Percentiles rank a stretch among this genome's conserved stretches.
phyloP scores from a whole-genome alignment of 75 land plant species.

The Chamaecyparis obtusa region DNA sequence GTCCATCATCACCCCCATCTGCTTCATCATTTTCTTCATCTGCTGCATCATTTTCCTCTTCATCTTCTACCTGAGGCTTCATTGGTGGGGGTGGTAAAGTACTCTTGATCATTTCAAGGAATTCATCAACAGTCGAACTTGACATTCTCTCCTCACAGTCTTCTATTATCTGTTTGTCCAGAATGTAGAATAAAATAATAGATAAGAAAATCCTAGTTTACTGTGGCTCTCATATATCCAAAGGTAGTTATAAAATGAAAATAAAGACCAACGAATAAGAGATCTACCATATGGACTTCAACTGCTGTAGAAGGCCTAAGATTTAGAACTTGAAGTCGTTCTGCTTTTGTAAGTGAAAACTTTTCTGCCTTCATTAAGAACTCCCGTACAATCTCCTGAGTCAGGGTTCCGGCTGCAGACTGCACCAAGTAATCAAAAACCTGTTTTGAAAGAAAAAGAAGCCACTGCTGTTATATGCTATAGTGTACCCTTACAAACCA shows the following conservation, averaged over 20 bases:
- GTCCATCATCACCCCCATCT: neutral
- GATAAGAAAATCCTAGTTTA: neutral
- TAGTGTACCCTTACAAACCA: no score
- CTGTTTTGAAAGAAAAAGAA: no score
- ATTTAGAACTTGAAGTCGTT: conserved; percentile 49
- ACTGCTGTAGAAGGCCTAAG: conserved; percentile 52
- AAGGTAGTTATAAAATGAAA: neutral
- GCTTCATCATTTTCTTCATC: conserved; percentile 14
- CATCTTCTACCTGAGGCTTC: conserved; percentile 10
- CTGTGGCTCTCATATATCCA: neutral
- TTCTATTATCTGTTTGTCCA: conserved; percentile 23
- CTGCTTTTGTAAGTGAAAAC: conserved; percentile 45
- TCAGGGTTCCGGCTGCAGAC: conserved; percentile 54
- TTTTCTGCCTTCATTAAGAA: conserved; percentile 26
- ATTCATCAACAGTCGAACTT: conserved; percentile 19
- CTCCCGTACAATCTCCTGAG: conserved; percentile 26
- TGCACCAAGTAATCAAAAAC: conserved; percentile 48
- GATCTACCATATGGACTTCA: conserved; percentile 51
- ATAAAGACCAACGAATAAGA: neutral
- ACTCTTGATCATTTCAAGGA: conserved; percentile 11
- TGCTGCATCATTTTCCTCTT: conserved; percentile 5
- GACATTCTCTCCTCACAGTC: conserved; percentile 37
- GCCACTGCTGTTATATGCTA: no score
- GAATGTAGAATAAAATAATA: neutral
- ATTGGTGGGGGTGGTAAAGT: conserved; percentile 28